These are phyloP conservation scores for Chalciporus pseudorubinellus DNA, from an alignment of 768 basidiomycete genomes.

Conservation along the genomic window DNA sequence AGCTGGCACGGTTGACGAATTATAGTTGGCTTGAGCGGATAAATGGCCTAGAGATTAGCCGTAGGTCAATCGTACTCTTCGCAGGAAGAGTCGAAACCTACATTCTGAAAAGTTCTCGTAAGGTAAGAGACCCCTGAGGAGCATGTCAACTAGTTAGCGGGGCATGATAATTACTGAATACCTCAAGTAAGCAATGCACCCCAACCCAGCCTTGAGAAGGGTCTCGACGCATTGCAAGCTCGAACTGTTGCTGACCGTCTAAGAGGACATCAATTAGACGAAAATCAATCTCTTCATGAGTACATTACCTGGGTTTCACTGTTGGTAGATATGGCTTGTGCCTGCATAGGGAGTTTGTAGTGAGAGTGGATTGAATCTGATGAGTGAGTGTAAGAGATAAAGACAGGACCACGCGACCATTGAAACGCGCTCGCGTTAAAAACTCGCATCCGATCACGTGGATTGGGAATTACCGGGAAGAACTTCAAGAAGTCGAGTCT, in stretches of 20 bases:
- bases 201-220: slow-evolving; percentile 67
- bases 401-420: not conserved
- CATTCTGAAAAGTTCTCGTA: slow-evolving; percentile 77
- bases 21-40: slow-evolving; percentile 27
- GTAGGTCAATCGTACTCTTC: not conserved
- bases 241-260: slow-evolving; percentile 53
- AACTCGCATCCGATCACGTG: slow-evolving; percentile 23
- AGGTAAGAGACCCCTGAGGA: slow-evolving; percentile 65
- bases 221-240: slow-evolving; percentile 73
- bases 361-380: no score
- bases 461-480: not conserved
- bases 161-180: slow-evolving; percentile 15
- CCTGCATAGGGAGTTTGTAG: slow-evolving; percentile 22
- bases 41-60: slow-evolving; percentile 20
- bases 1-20: slow-evolving; percentile 32
- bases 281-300: not conserved
- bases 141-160: slow-evolving; percentile 6
- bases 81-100: slow-evolving; percentile 23
- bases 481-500: not conserved
- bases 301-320: slow-evolving; percentile 28
- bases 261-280: slow-evolving; percentile 15
- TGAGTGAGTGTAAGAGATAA: not conserved
- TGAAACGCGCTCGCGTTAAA: slow-evolving; percentile 18
- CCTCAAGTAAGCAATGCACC: slow-evolving; percentile 78
- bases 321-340: slow-evolving; percentile 14